Percentiles rank a stretch among this genome's conserved stretches.
These are phyloP conservation scores for Primulina eburnea DNA, from an alignment of 257 asterid species.

Conservation along the genomic window DNA sequence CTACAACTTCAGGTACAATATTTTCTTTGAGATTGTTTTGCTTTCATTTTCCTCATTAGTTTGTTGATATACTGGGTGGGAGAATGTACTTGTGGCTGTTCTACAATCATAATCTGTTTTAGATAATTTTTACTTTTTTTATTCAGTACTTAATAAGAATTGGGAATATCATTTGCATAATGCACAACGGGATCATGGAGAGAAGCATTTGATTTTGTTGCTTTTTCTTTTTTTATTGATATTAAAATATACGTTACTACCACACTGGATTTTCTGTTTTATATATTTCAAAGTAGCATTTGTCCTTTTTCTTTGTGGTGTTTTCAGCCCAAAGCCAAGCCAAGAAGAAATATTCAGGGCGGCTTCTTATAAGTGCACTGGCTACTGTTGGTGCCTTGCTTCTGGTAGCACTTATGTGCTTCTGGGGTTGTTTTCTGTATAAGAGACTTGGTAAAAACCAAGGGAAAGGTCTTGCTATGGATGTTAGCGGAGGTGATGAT, in stretches of 20 bases:
- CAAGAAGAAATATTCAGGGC: conserved; percentile 72
- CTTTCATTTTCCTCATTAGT: neutral
- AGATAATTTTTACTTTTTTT: neutral
- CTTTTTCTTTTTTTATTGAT: conserved; percentile 1
- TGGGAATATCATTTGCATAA: neutral
- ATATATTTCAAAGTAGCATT: neutral
- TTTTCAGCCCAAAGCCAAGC: conserved; percentile 52
- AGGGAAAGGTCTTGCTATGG: conserved; percentile 69
- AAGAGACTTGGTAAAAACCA: conserved; percentile 80
- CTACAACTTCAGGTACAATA: conserved; percentile 50
- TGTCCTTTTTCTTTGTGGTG: conserved; percentile 25
- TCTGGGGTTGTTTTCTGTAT: conserved; percentile 88
- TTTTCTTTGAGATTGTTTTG: conserved; percentile 1
- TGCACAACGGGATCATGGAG: neutral
- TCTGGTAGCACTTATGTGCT: conserved; percentile 91
- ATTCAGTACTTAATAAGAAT: neutral
- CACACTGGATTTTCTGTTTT: conserved; percentile 5
- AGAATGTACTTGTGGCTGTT: conserved; percentile 10
- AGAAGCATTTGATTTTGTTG: neutral
- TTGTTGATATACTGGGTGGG: neutral
- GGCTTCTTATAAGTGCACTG: conserved; percentile 79
- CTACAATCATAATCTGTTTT: conserved; percentile 5
- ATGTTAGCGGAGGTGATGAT: conserved; percentile 71
- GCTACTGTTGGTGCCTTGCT: conserved; percentile 95
- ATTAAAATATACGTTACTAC: conserved; percentile 12